These are phyloP conservation scores for Ampelocalamus luodianensis DNA, from an alignment of 176 grass and related monocot genomes.

Conservation along the genomic window DNA sequence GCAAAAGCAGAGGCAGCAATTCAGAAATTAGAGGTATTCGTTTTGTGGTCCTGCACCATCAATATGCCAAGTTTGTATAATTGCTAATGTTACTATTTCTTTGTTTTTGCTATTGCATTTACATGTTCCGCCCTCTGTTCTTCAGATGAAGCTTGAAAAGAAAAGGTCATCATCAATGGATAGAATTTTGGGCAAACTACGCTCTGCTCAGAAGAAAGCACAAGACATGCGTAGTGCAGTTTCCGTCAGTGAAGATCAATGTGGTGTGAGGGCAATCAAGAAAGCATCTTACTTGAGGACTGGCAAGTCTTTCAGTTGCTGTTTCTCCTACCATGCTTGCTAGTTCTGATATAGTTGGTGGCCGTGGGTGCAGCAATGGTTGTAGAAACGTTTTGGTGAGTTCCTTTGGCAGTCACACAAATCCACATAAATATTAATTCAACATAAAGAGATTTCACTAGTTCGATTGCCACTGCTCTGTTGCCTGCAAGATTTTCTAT, in stretches of 20 bases:
- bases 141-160: conserved; percentile 98
- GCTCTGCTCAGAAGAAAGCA: conserved; percentile 87
- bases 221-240: conserved; percentile 75
- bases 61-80: not conserved
- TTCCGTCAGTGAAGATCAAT: conserved; percentile 55
- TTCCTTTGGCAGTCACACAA: not conserved
- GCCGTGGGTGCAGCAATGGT: not conserved
- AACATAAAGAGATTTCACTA: not conserved
- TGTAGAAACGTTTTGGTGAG: conserved; percentile 38
- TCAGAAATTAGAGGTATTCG: conserved; percentile 73
- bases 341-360: conserved; percentile 50
- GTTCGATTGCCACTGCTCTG: not conserved
- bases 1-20: conserved; percentile 87
- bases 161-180: conserved; percentile 93
- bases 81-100: not conserved
- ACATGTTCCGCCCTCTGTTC: not conserved
- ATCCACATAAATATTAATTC: not conserved
- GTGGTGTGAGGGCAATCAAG: conserved; percentile 38
- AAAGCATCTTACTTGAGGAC: conserved; percentile 47
- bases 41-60: conserved; percentile 30
- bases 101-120: not conserved
- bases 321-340: conserved; percentile 71
- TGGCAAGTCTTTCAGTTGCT: conserved; percentile 72
- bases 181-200: conserved; percentile 82
- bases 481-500: not conserved